phyloP scores from a whole-genome alignment of 164 flowering plant genomes.

The Malania oleifera region DNA sequence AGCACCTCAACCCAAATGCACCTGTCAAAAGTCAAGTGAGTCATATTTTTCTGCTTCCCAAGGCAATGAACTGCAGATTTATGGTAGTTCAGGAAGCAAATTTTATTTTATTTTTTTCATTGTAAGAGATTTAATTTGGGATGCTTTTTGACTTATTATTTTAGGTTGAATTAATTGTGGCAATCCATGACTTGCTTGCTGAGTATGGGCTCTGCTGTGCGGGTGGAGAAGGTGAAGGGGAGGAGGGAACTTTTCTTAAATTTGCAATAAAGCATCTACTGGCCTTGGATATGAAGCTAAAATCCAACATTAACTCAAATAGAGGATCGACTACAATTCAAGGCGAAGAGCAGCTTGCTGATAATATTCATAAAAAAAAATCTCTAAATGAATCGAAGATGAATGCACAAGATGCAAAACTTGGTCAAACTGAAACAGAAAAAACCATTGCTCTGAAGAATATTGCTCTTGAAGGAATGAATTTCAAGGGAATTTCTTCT shows the following conservation, averaged over 20 bases:
- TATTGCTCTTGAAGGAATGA: constrained; percentile 22
- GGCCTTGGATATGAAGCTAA: constrained; percentile 81
- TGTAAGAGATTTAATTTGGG: no score
- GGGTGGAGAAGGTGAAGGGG: constrained; percentile 63
- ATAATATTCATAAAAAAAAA: constrained; percentile 19
- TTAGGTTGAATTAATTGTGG: constrained; percentile 82
- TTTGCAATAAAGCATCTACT: constrained; percentile 87
- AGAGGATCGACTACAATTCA: constrained; percentile 28
- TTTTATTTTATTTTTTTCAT: constrained; percentile 2
- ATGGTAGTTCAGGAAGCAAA: neutral
- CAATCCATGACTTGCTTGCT: constrained; percentile 87
- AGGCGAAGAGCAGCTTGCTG: constrained; percentile 13
- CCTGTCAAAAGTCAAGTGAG: constrained; percentile 75
- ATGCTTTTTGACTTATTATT: constrained; percentile 4
- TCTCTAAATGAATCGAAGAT: constrained; percentile 19
- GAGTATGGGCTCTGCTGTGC: constrained; percentile 95
- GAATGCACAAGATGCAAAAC: constrained; percentile 21
- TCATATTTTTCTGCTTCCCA: constrained; percentile 2
- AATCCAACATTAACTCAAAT: constrained; percentile 41
- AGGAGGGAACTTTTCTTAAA: constrained; percentile 86
- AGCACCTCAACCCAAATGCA: constrained; percentile 54
- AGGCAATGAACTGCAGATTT: constrained; percentile 7
- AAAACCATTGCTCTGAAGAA: constrained; percentile 19
- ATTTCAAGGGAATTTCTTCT: constrained; percentile 20
- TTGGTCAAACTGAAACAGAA: constrained; percentile 19